Base-by-base conservation (phyloP, 2,329 filamentous ascomycete species). In the Fusarium austroafricanum region DNA sequence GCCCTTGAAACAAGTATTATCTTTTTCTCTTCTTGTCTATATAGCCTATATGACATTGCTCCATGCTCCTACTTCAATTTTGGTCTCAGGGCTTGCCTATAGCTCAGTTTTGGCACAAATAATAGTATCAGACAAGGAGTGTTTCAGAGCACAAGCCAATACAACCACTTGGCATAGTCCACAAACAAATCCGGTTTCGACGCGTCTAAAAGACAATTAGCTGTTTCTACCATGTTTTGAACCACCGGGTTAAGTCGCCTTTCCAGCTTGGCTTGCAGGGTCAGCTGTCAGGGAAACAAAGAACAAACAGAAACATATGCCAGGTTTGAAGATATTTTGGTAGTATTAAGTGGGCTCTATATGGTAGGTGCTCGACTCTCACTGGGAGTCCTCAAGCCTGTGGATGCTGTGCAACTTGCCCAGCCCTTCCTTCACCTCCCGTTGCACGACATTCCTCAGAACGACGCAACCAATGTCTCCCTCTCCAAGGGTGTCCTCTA, bases 281-380 rank as follows among this genome's bases (percentile, higher is more conserved):
- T n/a, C 29, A 14, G 31, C 26, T 44, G 15, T 10, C 17, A 53
- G 17, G 11, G n/a, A 44, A 29, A n/a, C 31, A 37, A 58, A 31
- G 21, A 26, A 26, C 26, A 10, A 26, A 26, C 39, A 39, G 17
- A 56, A 15, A 33, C 12, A 38, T 21, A 45, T 38, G 38, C 23
- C n/a, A 63, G 12, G 18, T 28, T 49, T 42, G 21, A 52, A 58
- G 23, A 38, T 42, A n/a, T 43, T 49, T 57, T 50, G 35, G 33
- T 65, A 47, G 44, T 45, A 68, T 69, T 69, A 68, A 44, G 14
- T 53, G 29, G 29, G 10, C 14, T 66, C 65, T 69, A 49, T 58
- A 23, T 55, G 47, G 38, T 33, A 42, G 43, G 43, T 51, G 17
- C 21, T 38, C 21, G 42, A 33, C 39, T 66, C 42, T 29, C 18